Evolutionary conservation across 768 basidiomycete genomes (phyloP), one percentile per base, ranked within the genome.

Genomic region (Mycena chlorophos): DNA sequence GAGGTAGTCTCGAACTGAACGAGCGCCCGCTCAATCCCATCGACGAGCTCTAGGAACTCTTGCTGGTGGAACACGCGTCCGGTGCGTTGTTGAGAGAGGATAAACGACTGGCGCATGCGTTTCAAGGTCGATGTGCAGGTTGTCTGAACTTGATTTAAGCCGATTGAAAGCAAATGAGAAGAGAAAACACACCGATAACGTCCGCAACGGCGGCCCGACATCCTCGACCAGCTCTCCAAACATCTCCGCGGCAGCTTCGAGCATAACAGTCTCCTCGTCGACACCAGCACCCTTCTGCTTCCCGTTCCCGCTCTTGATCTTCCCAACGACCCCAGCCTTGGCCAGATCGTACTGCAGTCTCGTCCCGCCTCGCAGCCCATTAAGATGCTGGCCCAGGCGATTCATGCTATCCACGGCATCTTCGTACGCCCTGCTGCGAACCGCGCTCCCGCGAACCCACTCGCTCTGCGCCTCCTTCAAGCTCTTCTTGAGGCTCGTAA

Each of bases 351-450:
- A 85, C 66, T 98, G 94, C 30, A 98, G 70, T 29, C 83, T 80
- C 5, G 88, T 92, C 1, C 94, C 90, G 54, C 89, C 86, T 45
- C 96, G 74, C 55, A 98, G 74, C 23, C 96, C 94, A 53, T 88
- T 94, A 34, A 99, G 72, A 73, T 98, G 95, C 66, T 99, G 96
- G 1, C 92, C 97, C 4, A 99, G 81, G 17, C 94, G 77, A 56
- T 90, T 95, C 63, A 99, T 76, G 63, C 87, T 88, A 56, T 86
- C 86, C 12, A 98, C 88, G 0, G 91, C 89, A 58, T 94, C 91
- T 59, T 90, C 89, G 55, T 95, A 96, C 0, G 89, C 86, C 51
- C 76, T 75, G 10, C 52, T 61, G 42, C 61, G 48, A 6, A 48
- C 61, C 25, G 58, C 62, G 20, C 65, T 63, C 31, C 67, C 60